A percentile compares a stretch with the other conserved stretches of the same genome.
phyloP scores from a whole-genome alignment of 306 rosid genomes.

The Myrica gale region DNA sequence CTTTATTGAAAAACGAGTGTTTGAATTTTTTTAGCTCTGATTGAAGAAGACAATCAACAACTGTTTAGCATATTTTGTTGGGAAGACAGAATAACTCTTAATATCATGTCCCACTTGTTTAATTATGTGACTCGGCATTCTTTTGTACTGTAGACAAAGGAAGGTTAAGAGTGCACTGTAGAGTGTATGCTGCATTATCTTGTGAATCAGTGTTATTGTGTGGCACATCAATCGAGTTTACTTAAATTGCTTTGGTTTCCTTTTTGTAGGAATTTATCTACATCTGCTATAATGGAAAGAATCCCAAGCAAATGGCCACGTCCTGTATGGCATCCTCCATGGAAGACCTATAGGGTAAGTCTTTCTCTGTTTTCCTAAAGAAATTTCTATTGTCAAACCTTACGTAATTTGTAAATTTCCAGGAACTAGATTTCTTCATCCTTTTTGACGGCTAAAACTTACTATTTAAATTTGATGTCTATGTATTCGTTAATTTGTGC shows the following conservation, averaged over 20 bases:
- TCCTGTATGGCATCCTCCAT: conserved; percentile 94
- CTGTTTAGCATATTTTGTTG: neutral
- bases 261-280: conserved; percentile 58
- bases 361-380: neutral
- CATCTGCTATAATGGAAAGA: conserved; percentile 95
- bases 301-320: conserved; percentile 99
- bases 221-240: conserved; percentile 9
- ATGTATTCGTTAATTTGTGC: neutral
- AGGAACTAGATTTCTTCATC: neutral
- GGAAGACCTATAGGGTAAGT: conserved; percentile 92
- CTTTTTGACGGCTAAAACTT: neutral
- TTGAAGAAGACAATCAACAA: too few species aligned
- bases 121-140: neutral
- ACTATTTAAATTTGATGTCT: neutral
- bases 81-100: neutral
- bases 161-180: neutral
- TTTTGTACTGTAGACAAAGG: neutral
- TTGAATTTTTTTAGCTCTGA: too few species aligned
- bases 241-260: conserved; percentile 31
- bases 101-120: neutral
- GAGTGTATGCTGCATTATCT: neutral
- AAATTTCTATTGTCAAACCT: too few species aligned
- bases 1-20: too few species aligned
- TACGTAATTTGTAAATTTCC: neutral
- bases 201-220: neutral